phyloP scores from a whole-genome alignment of 2,329 filamentous ascomycete genomes.

The Leptoxyphium fumago region DNA sequence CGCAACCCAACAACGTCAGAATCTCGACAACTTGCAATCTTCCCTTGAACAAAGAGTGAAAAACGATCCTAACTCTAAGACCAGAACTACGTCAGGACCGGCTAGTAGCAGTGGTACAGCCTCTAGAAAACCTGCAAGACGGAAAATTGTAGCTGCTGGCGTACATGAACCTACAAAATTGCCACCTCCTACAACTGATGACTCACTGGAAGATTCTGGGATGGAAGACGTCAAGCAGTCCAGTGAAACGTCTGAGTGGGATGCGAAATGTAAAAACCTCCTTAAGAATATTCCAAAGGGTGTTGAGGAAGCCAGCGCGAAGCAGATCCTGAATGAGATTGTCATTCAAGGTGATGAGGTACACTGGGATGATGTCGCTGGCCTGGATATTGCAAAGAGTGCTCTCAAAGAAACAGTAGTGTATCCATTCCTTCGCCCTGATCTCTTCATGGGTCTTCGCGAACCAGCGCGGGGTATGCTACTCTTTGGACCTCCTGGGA shows the following conservation, averaged over 20 bases:
- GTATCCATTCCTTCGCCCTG: slow-evolving; percentile 87
- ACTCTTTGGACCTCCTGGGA: slow-evolving; percentile 91
- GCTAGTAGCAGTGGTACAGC: slow-evolving; percentile 9
- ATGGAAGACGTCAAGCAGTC: slow-evolving; percentile 17
- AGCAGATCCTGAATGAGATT: slow-evolving; percentile 91
- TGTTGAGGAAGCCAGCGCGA: slow-evolving; percentile 67
- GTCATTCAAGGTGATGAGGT: slow-evolving; percentile 90
- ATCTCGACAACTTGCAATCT: slow-evolving; percentile 15
- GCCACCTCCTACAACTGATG: slow-evolving; percentile 28
- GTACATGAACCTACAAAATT: slow-evolving; percentile 18
- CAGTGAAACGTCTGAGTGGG: slow-evolving; percentile 38
- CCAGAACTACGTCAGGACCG: not conserved
- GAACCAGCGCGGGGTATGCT: slow-evolving; percentile 93
- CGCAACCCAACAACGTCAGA: slow-evolving; percentile 18
- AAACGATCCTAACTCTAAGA: slow-evolving; percentile 3
- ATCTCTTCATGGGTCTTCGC: slow-evolving; percentile 87
- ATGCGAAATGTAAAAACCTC: slow-evolving; percentile 47
- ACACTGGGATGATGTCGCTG: slow-evolving; percentile 86
- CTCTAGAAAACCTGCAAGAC: slow-evolving; percentile 9
- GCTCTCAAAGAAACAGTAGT: slow-evolving; percentile 92
- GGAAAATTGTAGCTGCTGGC: slow-evolving; percentile 4
- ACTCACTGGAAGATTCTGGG: slow-evolving; percentile 32
- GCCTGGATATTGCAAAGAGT: slow-evolving; percentile 76
- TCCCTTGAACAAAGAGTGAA: slow-evolving; percentile 7
- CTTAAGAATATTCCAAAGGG: slow-evolving; percentile 68